Evolutionary conservation across 1,284 basidiomycete species (phyloP).

Genomic region (Ganoderma lingzhi): DNA sequence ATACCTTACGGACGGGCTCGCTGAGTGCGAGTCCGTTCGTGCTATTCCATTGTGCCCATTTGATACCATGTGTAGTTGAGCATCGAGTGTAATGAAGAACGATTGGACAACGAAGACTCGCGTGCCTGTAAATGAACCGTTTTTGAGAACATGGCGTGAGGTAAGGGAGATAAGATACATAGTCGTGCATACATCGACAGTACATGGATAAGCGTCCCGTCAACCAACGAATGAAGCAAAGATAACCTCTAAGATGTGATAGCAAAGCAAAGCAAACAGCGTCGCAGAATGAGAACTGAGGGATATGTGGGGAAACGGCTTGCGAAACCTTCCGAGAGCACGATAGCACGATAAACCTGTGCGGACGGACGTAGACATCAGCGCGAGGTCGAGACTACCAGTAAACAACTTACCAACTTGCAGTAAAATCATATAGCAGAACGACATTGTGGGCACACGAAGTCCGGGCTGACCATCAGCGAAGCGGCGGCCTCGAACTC

Average conservation of each 20-base stretch:
- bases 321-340: neutral
- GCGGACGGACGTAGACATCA: neutral
- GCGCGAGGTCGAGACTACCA: neutral
- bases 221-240: neutral
- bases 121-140: neutral
- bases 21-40: neutral
- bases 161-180: neutral
- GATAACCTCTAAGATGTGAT: neutral
- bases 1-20: neutral
- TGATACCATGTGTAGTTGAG: constrained; percentile 1
- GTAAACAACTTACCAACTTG: neutral
- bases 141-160: neutral
- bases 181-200: neutral
- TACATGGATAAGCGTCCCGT: neutral
- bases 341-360: neutral
- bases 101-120: neutral
- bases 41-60: neutral
- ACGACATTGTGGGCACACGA: constrained; percentile 32
- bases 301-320: neutral
- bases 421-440: constrained; percentile 27
- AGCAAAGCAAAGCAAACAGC: neutral
- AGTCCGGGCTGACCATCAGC: constrained; percentile 14
- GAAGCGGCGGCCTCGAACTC: constrained; percentile 18
- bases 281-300: neutral
- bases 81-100: neutral